Percentiles rank a stretch among this genome's conserved stretches.
phyloP scores from a whole-genome alignment of 1,284 basidiomycete genomes.

The Meira miltonrushii region DNA sequence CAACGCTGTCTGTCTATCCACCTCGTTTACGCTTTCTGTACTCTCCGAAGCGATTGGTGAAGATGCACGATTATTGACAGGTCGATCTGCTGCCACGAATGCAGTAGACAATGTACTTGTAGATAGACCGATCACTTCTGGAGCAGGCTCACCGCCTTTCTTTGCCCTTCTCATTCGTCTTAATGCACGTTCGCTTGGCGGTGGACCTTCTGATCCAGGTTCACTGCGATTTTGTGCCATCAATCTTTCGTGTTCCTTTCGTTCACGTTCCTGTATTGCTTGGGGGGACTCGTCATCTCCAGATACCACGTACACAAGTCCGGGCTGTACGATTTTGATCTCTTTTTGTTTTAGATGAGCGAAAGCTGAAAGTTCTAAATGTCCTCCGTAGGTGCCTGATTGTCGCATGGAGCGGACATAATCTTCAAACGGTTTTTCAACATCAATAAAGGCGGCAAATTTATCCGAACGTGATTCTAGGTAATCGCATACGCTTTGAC shows the following conservation, averaged over 20 bases:
- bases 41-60: not conserved
- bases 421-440: slow-evolving; percentile 60
- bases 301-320: slow-evolving; percentile 54
- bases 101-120: no score
- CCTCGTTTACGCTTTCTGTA: not conserved
- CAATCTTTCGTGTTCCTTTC: slow-evolving; percentile 28
- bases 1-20: not conserved
- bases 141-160: not conserved
- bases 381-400: slow-evolving; percentile 76
- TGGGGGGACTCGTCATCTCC: slow-evolving; percentile 52
- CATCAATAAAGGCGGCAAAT: slow-evolving; percentile 83
- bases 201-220: slow-evolving; percentile 20
- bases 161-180: slow-evolving; percentile 17
- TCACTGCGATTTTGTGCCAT: slow-evolving; percentile 24
- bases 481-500: slow-evolving; percentile 70
- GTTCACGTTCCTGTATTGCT: slow-evolving; percentile 29
- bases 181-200: slow-evolving; percentile 25
- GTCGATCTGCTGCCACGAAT: not conserved
- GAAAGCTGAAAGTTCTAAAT: slow-evolving; percentile 83
- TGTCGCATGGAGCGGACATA: slow-evolving; percentile 46
- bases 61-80: not conserved
- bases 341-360: slow-evolving; percentile 70
- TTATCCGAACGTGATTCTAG: slow-evolving; percentile 65
- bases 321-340: slow-evolving; percentile 86
- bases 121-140: not conserved